Conservation (phyloP, 164 flowering plant species). For the Kingdonia uniflora region DNA sequence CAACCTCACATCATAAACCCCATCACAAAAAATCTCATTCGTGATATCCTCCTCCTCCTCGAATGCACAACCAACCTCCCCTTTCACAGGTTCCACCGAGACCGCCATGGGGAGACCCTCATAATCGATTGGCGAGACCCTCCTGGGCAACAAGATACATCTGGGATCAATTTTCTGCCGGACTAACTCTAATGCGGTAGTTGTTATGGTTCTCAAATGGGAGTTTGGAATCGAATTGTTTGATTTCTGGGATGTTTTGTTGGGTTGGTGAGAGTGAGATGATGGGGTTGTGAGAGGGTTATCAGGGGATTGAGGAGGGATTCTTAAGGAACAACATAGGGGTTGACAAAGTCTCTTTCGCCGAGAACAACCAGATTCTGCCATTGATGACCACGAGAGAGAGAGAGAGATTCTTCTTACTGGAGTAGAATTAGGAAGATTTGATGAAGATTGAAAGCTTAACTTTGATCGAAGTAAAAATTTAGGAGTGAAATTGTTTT, state of each 20-base stretch:
- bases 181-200: constrained; percentile 23
- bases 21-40: constrained; percentile 7
- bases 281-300: too few species aligned
- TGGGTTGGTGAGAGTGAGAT: too few species aligned
- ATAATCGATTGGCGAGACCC: constrained; percentile 83
- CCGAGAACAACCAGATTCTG: too few species aligned
- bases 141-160: constrained; percentile 76
- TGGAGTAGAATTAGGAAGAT: too few species aligned
- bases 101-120: constrained; percentile 12
- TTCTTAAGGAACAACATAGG: constrained; percentile 66
- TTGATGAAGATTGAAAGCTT: too few species aligned
- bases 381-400: too few species aligned
- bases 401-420: too few species aligned
- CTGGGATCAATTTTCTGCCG: constrained; percentile 47
- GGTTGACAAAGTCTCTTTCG: constrained; percentile 12
- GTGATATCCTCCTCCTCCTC: not conserved
- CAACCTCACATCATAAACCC: constrained; percentile 61
- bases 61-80: constrained; percentile 8
- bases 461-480: too few species aligned
- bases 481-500: too few species aligned
- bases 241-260: constrained; percentile 6
- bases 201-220: constrained; percentile 40
- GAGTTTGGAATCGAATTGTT: constrained; percentile 35
- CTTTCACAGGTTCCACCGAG: not conserved
- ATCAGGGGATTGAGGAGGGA: constrained; percentile 64